Base-by-base conservation (phyloP, 345 rosid species). In the Salix exigua region DNA sequence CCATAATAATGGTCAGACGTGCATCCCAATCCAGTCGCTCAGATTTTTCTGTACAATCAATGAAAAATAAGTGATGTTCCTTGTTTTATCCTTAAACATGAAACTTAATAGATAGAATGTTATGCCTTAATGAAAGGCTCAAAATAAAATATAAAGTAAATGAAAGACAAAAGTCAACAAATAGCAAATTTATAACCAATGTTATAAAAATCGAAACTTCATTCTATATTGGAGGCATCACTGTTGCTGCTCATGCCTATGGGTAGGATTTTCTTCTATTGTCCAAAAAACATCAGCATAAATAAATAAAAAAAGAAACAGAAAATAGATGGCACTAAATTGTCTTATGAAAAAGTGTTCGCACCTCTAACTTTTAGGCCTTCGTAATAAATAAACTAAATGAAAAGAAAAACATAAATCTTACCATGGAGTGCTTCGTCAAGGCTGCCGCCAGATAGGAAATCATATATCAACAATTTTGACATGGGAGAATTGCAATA, bases 361-460 rank as follows among this genome's bases (percentile, higher is more conserved):
- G 11, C 28, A 58, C 6, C 4, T n/a, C 25, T 23, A 23, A n/a
- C 14, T 58, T 55, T 9, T 9, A 10, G 62, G 63, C 28, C 63
- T 58, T 58, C 23, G 0, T 23, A 58, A 38, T 17, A 62, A 0
- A 18, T 26, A 37, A 78, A 46, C 25, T 73, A 77, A 42, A 82
- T 23, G 26, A 72, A 33, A 50, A 44, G 30, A 30, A 82, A 40
- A 53, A 66, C 51, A 21, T 75, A 67, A 40, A 46, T 75, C 83
- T 82, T 82, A 96, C 99, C 98, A 58, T 94, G 99, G 84, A 96
- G 99, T 71, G 95, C 97, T 89, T 91, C 92, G 81, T 91, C 98
- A 77, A 93, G 97, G 87, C 91, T 96, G 76, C 98, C 99, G 72
- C 99, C 99, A 76, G 98, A 83, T 70, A 96, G 89, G 86, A 80